Percentiles rank a stretch among this genome's conserved stretches.
These are phyloP conservation scores for Aurantiochytrium sp. DNA, from an alignment of 108 stramenopile species.

Conservation along the genomic window DNA sequence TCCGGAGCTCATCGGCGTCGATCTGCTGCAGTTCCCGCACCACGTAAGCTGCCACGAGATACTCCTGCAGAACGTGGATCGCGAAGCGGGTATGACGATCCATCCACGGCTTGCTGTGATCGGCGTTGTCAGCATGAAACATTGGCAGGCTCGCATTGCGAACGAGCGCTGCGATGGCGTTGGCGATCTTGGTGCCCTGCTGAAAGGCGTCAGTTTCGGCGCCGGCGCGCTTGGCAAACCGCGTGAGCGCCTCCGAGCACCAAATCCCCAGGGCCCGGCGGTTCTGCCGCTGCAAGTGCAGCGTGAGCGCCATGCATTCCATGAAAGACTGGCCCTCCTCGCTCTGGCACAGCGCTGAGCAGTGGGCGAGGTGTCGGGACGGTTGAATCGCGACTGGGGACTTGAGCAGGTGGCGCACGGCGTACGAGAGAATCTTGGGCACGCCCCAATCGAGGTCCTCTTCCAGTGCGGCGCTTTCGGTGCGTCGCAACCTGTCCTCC, in stretches of 20 bases:
- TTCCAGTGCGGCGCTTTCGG: too few relatives aligned
- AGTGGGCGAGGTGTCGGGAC: background rate
- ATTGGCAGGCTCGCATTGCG: background rate
- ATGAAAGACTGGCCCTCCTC: background rate
- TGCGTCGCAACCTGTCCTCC: too few relatives aligned
- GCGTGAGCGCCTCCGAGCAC: background rate
- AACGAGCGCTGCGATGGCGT: background rate
- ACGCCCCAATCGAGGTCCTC: background rate
- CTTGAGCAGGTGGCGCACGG: background rate
- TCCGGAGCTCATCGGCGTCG: background rate
- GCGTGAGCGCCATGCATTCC: background rate
- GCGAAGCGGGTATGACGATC: background rate
- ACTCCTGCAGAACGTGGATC: conserved; percentile 17
- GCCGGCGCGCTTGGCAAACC: background rate
- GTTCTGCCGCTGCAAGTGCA: background rate
- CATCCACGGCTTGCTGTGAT: background rate
- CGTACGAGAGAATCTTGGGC: conserved; percentile 6
- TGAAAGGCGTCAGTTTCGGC: background rate
- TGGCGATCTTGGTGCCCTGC: background rate
- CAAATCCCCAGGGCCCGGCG: background rate
- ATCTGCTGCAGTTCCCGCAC: background rate
- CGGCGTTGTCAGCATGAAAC: background rate
- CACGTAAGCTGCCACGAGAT: background rate
- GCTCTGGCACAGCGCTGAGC: background rate
- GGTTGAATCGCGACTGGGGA: background rate